Percentiles rank a stretch among this genome's conserved stretches.
Evolutionary conservation across 805 yeast genomes (phyloP).

Genomic region (Pichia scutulata): DNA sequence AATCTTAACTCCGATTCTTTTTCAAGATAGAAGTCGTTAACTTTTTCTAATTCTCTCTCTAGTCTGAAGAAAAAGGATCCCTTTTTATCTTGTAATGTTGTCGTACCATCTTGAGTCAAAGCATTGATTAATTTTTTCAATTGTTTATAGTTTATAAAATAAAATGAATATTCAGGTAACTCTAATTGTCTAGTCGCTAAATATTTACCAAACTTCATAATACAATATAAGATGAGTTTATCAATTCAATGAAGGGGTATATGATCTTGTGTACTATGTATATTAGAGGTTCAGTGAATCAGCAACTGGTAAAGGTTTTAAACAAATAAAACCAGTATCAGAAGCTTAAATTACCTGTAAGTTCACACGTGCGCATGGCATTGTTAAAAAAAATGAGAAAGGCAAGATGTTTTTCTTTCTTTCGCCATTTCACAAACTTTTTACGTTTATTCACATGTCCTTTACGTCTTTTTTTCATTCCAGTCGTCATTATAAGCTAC

Average conservation of each 20-base stretch:
- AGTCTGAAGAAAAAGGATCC: constrained; percentile 83
- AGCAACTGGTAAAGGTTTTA: not conserved
- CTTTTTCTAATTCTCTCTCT: constrained; percentile 93
- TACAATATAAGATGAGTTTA: not conserved
- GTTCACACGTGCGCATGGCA: constrained; percentile 1
- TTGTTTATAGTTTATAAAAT: constrained; percentile 91
- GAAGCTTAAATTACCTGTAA: too few relatives aligned
- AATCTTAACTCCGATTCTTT: constrained; percentile 84
- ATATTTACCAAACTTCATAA: constrained; percentile 87
- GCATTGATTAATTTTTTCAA: constrained; percentile 86
- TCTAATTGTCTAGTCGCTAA: constrained; percentile 91
- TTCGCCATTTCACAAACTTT: not conserved
- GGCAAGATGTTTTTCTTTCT: not conserved
- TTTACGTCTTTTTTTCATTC: not conserved
- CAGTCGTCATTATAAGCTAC: not conserved
- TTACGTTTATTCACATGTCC: too few relatives aligned
- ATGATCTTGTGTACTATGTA: too few relatives aligned
- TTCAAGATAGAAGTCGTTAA: constrained; percentile 83
- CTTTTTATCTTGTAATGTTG: constrained; percentile 74
- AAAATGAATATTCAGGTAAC: constrained; percentile 88
- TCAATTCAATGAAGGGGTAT: not conserved
- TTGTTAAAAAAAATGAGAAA: not conserved
- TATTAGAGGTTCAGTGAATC: not conserved
- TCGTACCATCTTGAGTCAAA: constrained; percentile 31
- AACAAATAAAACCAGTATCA: too few relatives aligned